Evolutionary conservation across 768 basidiomycete genomes (phyloP).

Genomic region (Pholiota conissans): DNA sequence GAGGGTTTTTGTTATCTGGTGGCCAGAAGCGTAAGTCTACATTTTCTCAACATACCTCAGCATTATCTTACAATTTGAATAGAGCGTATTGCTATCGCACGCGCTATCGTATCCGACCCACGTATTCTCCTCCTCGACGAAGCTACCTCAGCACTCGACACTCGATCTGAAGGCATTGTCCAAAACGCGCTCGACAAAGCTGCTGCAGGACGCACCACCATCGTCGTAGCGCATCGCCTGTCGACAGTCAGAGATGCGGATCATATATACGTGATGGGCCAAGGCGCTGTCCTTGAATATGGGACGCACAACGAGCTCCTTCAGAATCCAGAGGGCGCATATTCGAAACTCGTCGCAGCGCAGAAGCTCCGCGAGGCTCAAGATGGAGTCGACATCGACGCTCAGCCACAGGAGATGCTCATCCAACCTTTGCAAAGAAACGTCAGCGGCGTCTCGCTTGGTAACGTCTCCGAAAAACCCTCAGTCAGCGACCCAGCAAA

Average conservation of each 20-base stretch:
- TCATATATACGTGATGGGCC: conserved; percentile 87
- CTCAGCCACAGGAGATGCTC: neutral
- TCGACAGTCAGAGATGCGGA: conserved; percentile 87
- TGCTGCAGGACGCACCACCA: conserved; percentile 74
- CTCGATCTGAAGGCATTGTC: conserved; percentile 83
- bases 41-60: too few relatives aligned
- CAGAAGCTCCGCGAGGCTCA: conserved; percentile 69
- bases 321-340: conserved; percentile 54
- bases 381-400: neutral
- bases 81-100: conserved; percentile 84
- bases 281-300: conserved; percentile 75
- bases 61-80: neutral
- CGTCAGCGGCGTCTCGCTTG: neutral
- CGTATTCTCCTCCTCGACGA: conserved; percentile 87
- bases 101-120: conserved; percentile 87
- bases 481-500: neutral
- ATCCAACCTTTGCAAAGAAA: conserved; percentile 21
- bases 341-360: conserved; percentile 73
- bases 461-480: neutral
- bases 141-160: conserved; percentile 87
- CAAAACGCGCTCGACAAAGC: conserved; percentile 91
- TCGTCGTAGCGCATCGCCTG: conserved; percentile 78
- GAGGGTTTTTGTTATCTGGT: conserved; percentile 82
- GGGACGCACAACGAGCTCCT: conserved; percentile 79
- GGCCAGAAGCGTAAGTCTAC: conserved; percentile 62